Evolutionary conservation across 352 stramenopile genomes (phyloP).

Genomic region (Pythium grandisporangium): DNA sequence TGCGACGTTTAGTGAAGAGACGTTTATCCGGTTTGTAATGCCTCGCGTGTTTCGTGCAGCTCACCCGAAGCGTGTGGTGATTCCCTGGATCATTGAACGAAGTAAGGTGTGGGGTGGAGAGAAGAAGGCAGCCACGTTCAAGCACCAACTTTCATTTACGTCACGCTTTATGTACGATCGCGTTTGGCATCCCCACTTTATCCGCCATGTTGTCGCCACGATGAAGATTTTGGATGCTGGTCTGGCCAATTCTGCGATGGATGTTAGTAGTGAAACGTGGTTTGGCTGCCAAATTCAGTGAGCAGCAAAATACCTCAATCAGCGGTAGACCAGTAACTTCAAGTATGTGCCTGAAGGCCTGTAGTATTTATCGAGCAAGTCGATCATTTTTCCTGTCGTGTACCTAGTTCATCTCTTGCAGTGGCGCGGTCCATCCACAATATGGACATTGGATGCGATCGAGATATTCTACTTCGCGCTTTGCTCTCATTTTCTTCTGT

Average conservation of each 20-base stretch:
- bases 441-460: constrained; percentile 25
- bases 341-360: too few species aligned
- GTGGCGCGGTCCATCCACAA: constrained; percentile 8
- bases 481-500: constrained; percentile 15
- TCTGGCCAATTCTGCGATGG: constrained; percentile 16
- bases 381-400: too few species aligned
- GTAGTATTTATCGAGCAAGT: too few species aligned
- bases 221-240: constrained; percentile 65
- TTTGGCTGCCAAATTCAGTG: constrained; percentile 62
- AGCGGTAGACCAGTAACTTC: too few species aligned
- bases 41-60: constrained; percentile 57
- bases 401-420: neutral
- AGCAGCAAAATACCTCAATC: neutral
- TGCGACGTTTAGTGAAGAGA: constrained; percentile 54
- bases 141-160: constrained; percentile 65
- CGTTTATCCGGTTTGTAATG: constrained; percentile 71
- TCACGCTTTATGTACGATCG: constrained; percentile 73
- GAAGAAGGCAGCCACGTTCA: constrained; percentile 48
- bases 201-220: constrained; percentile 45
- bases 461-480: constrained; percentile 30
- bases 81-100: constrained; percentile 78
- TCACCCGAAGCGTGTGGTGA: constrained; percentile 55
- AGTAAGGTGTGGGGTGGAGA: constrained; percentile 58
- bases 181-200: constrained; percentile 69
- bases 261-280: constrained; percentile 37